Conservation (phyloP, 176 grass and related monocot genomes). For the Oryza nivara region DNA sequence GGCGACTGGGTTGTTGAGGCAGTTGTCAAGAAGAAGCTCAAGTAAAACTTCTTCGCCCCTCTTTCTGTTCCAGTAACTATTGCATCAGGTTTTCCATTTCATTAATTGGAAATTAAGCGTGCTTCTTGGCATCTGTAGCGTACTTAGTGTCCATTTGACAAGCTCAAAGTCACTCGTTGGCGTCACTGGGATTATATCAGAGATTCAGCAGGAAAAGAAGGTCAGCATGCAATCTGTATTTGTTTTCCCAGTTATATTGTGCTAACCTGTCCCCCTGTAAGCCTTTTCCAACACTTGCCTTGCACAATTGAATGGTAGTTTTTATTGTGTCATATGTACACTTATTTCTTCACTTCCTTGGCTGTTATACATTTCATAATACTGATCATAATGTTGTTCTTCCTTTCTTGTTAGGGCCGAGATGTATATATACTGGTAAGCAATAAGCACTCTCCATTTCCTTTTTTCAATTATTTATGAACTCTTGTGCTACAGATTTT, state of each 20-base stretch:
- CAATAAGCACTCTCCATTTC: slow-evolving; percentile 38
- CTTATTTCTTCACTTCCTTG: slow-evolving; percentile 6
- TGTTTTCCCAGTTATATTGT: background rate
- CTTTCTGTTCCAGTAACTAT: background rate
- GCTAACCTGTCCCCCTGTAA: background rate
- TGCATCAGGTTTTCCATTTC: background rate
- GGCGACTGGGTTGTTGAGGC: slow-evolving; percentile 93
- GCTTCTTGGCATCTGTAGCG: slow-evolving; percentile 42
- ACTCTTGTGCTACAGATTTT: background rate
- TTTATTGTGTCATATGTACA: background rate
- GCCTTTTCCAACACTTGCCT: background rate
- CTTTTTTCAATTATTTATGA: background rate
- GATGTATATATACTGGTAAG: slow-evolving; percentile 96
- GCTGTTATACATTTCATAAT: background rate
- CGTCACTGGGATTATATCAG: slow-evolving; percentile 88
- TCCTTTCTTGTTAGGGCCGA: slow-evolving; percentile 60
- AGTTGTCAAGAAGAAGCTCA: slow-evolving; percentile 85
- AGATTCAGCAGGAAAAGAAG: slow-evolving; percentile 97
- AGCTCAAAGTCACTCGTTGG: slow-evolving; percentile 96
- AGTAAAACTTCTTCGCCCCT: slow-evolving; percentile 43
- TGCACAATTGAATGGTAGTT: background rate
- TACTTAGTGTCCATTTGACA: slow-evolving; percentile 89
- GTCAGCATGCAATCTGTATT: slow-evolving; percentile 27
- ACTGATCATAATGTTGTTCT: slow-evolving; percentile 9
- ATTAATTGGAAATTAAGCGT: background rate